A percentile compares a stretch with the other conserved stretches of the same genome.
phyloP scores from a whole-genome alignment of 164 flowering plant genomes.

The Warburgia ugandensis region DNA sequence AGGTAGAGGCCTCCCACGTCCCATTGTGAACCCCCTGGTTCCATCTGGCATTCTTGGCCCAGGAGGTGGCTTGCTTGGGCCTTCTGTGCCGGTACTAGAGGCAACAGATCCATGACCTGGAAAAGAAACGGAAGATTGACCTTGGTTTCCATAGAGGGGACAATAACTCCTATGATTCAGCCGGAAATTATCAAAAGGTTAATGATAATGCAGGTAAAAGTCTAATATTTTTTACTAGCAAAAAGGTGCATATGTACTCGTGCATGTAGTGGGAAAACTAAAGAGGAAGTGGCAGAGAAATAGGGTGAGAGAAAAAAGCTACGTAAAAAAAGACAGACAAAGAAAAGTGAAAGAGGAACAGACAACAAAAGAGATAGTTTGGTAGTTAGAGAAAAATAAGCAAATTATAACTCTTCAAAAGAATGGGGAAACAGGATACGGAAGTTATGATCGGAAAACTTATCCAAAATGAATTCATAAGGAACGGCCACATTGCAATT shows the following conservation, averaged over 20 bases:
- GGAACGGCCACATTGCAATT: no score
- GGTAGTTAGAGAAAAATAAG: no score
- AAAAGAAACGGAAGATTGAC: neutral
- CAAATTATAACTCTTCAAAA: no score
- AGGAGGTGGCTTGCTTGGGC: conserved; percentile 60
- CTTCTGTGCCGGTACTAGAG: conserved; percentile 28
- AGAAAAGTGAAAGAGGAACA: no score
- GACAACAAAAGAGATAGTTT: no score
- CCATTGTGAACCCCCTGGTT: conserved; percentile 73
- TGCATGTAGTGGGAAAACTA: no score
- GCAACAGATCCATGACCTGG: conserved; percentile 56
- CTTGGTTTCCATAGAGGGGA: neutral
- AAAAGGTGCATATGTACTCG: neutral
- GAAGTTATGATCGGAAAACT: no score
- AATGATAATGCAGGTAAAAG: neutral
- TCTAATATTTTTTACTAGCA: neutral
- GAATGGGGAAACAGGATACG: no score
- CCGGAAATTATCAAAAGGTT: neutral
- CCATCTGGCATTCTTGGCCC: conserved; percentile 97
- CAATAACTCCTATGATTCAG: neutral
- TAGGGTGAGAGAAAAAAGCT: neutral
- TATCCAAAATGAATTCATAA: no score
- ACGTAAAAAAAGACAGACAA: no score
- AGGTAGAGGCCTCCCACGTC: conserved; percentile 62
- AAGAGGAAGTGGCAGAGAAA: neutral